These are phyloP conservation scores for Entophlyctis luteolus DNA, from an alignment of 192 early-diverging fungal genomes.

Conservation along the genomic window DNA sequence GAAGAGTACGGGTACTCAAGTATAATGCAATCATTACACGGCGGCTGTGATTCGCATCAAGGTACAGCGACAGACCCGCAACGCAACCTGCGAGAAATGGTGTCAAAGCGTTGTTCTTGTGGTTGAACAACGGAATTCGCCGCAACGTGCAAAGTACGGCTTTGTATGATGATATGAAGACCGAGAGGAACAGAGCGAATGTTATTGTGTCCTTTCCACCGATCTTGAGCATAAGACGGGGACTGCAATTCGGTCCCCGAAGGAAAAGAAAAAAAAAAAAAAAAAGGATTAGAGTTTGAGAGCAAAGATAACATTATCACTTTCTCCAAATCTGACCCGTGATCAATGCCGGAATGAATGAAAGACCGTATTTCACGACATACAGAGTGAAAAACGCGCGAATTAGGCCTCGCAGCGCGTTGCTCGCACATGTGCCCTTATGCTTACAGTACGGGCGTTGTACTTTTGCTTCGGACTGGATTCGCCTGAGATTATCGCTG, in stretches of 20 bases:
- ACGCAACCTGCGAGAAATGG: conserved; percentile 40
- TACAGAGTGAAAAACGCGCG: conserved; percentile 34
- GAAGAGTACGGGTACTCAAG: conserved; percentile 34
- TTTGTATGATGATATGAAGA: conserved; percentile 38
- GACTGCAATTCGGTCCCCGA: conserved; percentile 14
- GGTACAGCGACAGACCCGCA: conserved; percentile 23
- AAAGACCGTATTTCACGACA: conserved; percentile 33
- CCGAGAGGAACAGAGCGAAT: conserved; percentile 39
- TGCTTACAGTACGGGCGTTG: conserved; percentile 31
- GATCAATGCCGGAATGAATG: conserved; percentile 19
- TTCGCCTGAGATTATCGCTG: conserved; percentile 31
- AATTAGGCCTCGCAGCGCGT: conserved; percentile 31
- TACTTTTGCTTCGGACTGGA: conserved; percentile 1
- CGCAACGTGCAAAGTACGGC: conserved; percentile 28
- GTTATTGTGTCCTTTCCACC: conserved; percentile 38
- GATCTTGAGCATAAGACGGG: conserved; percentile 30
- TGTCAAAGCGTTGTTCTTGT: conserved; percentile 18
- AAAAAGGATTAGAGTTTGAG: neutral
- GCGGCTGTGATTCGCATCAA: conserved; percentile 33
- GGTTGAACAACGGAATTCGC: conserved; percentile 1
- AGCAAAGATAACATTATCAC: neutral
- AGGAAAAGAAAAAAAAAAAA: neutral
- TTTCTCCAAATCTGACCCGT: conserved; percentile 21
- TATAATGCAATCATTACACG: conserved; percentile 43
- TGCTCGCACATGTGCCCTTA: conserved; percentile 23